phyloP scores from a whole-genome alignment of 2,329 filamentous ascomycete genomes.

The Nothopassalora personata region DNA sequence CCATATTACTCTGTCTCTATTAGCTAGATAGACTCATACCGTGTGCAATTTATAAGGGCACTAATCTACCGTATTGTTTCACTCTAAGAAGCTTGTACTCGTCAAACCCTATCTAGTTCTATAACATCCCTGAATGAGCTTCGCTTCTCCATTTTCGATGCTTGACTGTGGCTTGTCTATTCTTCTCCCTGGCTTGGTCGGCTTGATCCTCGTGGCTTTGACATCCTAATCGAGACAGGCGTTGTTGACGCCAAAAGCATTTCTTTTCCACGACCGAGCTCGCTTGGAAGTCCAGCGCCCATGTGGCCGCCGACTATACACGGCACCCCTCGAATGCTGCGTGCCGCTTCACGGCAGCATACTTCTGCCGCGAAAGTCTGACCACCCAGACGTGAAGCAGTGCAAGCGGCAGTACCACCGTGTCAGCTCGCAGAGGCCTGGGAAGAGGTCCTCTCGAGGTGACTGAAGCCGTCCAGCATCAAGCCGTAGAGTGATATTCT shows the following conservation, averaged over 20 bases:
- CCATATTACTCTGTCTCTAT: too few relatives aligned
- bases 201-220: not conserved
- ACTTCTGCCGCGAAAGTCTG: not conserved
- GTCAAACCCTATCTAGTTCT: too few relatives aligned
- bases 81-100: too few relatives aligned
- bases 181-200: not conserved
- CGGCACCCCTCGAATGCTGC: not conserved
- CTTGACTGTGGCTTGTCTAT: not conserved
- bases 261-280: not conserved
- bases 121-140: not conserved
- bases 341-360: not conserved
- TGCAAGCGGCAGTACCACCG: not conserved
- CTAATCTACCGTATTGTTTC: too few relatives aligned
- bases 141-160: not conserved
- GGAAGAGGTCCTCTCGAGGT: not conserved
- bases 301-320: not conserved
- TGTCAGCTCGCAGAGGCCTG: not conserved
- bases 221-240: not conserved
- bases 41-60: too few relatives aligned
- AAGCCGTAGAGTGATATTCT: not conserved
- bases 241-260: not conserved
- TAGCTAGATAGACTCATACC: too few relatives aligned
- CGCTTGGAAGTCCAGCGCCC: not conserved
- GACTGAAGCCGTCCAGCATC: not conserved
- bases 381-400: not conserved